Evolutionary conservation across 192 early-diverging fungal genomes (phyloP).

Genomic region (Obelidium mucronatum): DNA sequence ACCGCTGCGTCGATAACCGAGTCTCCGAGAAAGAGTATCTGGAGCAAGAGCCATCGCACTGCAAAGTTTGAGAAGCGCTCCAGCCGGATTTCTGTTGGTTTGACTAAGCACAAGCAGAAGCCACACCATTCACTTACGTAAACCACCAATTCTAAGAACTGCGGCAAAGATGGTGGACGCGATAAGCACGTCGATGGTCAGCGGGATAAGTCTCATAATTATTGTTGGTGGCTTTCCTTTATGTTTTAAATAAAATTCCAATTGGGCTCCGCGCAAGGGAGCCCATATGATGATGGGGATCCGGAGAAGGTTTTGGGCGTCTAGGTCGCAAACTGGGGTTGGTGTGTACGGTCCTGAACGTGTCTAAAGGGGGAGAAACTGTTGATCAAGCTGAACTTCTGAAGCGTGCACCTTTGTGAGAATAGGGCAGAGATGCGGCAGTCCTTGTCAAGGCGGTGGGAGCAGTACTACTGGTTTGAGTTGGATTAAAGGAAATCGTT

Average conservation of each 20-base stretch:
- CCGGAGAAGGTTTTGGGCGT: too few relatives aligned
- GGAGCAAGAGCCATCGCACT: conserved; percentile 34
- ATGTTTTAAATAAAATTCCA: too few relatives aligned
- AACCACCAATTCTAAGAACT: conserved; percentile 18
- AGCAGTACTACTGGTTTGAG: too few relatives aligned
- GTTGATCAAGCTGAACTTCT: neutral
- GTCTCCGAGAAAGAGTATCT: conserved; percentile 39
- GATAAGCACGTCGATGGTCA: conserved; percentile 35
- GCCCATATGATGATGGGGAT: too few relatives aligned
- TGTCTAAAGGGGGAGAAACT: neutral
- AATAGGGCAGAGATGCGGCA: conserved; percentile 27
- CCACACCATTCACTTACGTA: conserved; percentile 17
- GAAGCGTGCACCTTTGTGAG: neutral
- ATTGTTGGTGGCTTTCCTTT: too few relatives aligned
- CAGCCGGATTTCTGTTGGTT: conserved; percentile 33
- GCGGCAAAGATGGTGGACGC: conserved; percentile 28
- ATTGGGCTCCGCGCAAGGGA: too few relatives aligned
- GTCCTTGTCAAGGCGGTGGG: neutral
- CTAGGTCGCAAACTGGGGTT: conserved; percentile 51
- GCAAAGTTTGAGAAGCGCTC: conserved; percentile 32
- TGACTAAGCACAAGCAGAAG: neutral
- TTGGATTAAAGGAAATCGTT: conserved; percentile 5
- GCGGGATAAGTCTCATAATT: conserved; percentile 43
- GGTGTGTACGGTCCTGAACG: conserved; percentile 30
- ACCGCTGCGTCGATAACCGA: conserved; percentile 28